Conservation (phyloP, 2,329 filamentous ascomycete species). For the Colletotrichum tanaceti region DNA sequence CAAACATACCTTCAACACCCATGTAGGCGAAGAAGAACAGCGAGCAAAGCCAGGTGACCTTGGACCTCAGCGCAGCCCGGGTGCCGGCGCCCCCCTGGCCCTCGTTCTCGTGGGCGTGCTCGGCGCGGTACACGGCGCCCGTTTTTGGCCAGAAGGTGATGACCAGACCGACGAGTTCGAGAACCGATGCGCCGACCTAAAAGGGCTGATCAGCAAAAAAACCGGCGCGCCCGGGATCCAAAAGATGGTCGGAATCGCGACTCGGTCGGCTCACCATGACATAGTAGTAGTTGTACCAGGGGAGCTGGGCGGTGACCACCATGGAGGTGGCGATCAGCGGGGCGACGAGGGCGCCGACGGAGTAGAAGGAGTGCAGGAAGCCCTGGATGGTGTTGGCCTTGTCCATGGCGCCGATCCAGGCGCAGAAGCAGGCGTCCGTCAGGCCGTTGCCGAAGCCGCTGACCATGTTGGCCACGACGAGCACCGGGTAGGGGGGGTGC, state of each 20-base stretch:
- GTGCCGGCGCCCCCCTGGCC: constrained; percentile 48
- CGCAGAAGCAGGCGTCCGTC: constrained; percentile 63
- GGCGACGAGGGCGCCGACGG: constrained; percentile 71
- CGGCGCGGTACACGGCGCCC: constrained; percentile 62
- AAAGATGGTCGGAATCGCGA: fast-evolving
- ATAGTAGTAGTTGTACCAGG: constrained; percentile 79
- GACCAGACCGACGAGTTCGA: constrained; percentile 66
- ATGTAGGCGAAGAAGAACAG: constrained; percentile 80
- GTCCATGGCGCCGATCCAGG: constrained; percentile 71
- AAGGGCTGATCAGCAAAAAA: constrained; percentile 7
- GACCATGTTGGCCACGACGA: constrained; percentile 71
- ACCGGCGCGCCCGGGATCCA: no score
- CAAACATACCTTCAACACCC: constrained; percentile 68
- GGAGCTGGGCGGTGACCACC: constrained; percentile 67
- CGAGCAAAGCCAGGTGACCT: constrained; percentile 73
- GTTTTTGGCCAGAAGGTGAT: constrained; percentile 71
- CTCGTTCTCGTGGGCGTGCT: constrained; percentile 47
- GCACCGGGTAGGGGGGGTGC: constrained; percentile 73
- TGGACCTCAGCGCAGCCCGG: constrained; percentile 54
- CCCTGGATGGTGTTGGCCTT: constrained; percentile 76
- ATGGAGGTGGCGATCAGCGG: constrained; percentile 75
- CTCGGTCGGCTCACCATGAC: constrained; percentile 67
- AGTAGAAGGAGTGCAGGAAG: constrained; percentile 74
- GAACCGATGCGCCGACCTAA: constrained; percentile 59
- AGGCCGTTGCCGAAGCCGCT: constrained; percentile 76